Evolutionary conservation across 192 early-diverging fungal genomes (phyloP), one percentile per base, ranked within the genome.

Genomic region (Backusella sp.): DNA sequence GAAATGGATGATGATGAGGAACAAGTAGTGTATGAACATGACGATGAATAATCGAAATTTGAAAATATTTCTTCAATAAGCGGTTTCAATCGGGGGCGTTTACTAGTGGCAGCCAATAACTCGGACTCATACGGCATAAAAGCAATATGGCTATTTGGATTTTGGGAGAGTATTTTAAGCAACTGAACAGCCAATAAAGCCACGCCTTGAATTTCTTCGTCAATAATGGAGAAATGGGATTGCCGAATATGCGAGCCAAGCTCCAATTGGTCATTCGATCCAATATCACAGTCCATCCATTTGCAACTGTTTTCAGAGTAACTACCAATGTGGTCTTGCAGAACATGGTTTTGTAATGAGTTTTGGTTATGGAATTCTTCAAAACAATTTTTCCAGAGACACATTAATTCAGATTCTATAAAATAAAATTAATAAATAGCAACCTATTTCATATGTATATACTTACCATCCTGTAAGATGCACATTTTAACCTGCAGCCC

Each of bases 301-400:
- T 23, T 36, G 9, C 66, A 76, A 21, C 37, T 76, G 15, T 39
- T 30, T 30, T 36, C 26, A 77, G 11, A 28, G n/a, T 62, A 62
- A n/a, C 69, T 34, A 42, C 52, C 52, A 62, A 28, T 62, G 36
- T 90, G 88, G 28, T 86, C 82, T 46, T 85, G 77, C 12, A 88
- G 62, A 41, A 88, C 81, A 75, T 90, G 88, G 36, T 82, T 66
- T 23, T 86, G 84, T 19, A 90, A 66, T 23, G 82, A 78, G 19
- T 76, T 74, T 53, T 85, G 84, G 15, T 76, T 79, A 17, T 73
- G 6, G 36, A 88, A 79, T 19, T 76, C 78, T 36, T 79, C 26
- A 23, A 78, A 70, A 74, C 88, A 90, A 52, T 80, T 81, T 17
- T 78, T 77, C 88, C 88, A 90, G 52, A 83, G 76, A 74, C 88